Percentiles rank a stretch among this genome's conserved stretches.
These are phyloP conservation scores for Moesziomyces parantarcticus DNA, from an alignment of 1,284 basidiomycete species.

Conservation along the genomic window DNA sequence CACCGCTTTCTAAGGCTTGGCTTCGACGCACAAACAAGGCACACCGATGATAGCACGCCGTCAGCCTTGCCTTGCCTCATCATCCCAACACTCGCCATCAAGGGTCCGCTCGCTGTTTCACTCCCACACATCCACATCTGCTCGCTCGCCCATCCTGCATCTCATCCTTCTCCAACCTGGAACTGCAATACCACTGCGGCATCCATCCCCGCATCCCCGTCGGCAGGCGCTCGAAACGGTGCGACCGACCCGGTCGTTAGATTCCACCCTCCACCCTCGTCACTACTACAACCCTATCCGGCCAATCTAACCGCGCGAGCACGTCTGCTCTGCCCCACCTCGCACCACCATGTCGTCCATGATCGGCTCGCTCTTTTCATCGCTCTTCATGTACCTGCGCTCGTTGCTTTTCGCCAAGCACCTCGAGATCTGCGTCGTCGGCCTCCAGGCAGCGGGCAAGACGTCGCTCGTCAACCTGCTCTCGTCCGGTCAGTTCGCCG, in stretches of 20 bases:
- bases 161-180: too few relatives aligned
- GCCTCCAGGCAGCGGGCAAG: constrained; percentile 93
- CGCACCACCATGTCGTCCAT: constrained; percentile 34
- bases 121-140: too few relatives aligned
- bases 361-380: constrained; percentile 49
- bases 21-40: constrained; percentile 7
- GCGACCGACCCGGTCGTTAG: too few relatives aligned
- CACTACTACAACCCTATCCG: too few relatives aligned
- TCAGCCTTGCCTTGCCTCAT: constrained; percentile 7
- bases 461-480: constrained; percentile 91
- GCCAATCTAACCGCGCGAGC: too few relatives aligned
- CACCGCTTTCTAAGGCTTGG: too few relatives aligned
- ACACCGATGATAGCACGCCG: constrained; percentile 8
- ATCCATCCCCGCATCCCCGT: too few relatives aligned
- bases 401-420: constrained; percentile 84
- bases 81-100: too few relatives aligned
- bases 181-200: too few relatives aligned
- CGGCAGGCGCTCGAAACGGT: too few relatives aligned
- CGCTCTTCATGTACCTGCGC: constrained; percentile 66
- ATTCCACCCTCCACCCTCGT: too few relatives aligned
- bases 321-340: background rate
- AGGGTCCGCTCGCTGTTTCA: too few relatives aligned
- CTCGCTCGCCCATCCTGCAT: background rate
- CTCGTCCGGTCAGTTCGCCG: constrained; percentile 81
- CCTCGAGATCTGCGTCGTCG: constrained; percentile 91